phyloP scores from a whole-genome alignment of 2,329 filamentous ascomycete genomes.

The Cercospora sesami region DNA sequence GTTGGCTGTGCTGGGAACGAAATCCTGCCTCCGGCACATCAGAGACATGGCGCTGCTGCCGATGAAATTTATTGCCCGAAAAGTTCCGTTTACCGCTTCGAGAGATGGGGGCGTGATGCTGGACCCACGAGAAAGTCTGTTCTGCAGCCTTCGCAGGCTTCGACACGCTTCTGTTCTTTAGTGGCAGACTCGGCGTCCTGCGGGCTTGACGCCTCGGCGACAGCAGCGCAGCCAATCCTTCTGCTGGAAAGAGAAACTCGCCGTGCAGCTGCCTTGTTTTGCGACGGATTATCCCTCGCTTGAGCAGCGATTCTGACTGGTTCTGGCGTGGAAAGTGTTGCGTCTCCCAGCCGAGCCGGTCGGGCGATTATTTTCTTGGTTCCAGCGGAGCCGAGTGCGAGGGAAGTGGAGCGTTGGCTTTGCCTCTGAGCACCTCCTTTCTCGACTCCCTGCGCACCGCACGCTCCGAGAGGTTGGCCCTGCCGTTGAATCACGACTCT shows the following conservation, averaged over 20 bases:
- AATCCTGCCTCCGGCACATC: not conserved
- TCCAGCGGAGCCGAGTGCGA: constrained; percentile 3
- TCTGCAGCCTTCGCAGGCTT: not conserved
- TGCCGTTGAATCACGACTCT: not conserved
- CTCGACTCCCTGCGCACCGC: not conserved
- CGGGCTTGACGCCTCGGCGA: not conserved
- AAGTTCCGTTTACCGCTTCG: not conserved
- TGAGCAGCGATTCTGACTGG: not conserved
- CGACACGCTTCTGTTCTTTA: not conserved
- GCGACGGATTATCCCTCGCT: not conserved
- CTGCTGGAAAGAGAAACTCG: not conserved
- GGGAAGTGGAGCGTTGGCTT: constrained; percentile 5
- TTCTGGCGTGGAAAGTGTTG: not conserved
- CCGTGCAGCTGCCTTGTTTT: constrained; percentile 11
- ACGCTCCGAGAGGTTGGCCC: not conserved
- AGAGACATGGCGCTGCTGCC: not conserved
- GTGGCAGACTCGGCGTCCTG: not conserved
- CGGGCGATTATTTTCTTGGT: not conserved
- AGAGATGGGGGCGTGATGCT: not conserved
- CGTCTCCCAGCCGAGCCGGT: constrained; percentile 4
- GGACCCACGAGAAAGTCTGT: not conserved
- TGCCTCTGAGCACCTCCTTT: not conserved
- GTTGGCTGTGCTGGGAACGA: not conserved
- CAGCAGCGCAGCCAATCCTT: not conserved
- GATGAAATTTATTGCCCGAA: not conserved